phyloP scores from a whole-genome alignment of 1,139 yeast genomes.

The Protomyces macrosporus region DNA sequence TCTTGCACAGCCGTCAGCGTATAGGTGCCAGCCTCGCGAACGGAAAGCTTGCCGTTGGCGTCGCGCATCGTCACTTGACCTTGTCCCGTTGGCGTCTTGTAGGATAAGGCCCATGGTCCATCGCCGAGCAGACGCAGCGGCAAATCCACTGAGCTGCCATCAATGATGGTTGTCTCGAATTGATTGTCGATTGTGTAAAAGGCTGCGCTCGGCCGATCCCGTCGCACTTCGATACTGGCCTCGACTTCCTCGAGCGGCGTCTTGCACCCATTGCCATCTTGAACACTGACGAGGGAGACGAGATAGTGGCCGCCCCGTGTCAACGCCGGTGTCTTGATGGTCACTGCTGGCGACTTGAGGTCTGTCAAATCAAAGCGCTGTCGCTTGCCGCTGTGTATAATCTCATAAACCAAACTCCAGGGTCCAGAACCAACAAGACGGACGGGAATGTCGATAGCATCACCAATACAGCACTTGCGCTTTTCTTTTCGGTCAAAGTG shows the following conservation, averaged over 20 bases:
- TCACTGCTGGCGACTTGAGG: constrained; percentile 42
- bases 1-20: constrained; percentile 55
- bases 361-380: constrained; percentile 45
- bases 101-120: constrained; percentile 35
- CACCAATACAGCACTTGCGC: constrained; percentile 47
- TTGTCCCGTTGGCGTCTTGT: constrained; percentile 28
- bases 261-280: constrained; percentile 69
- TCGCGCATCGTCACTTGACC: constrained; percentile 24
- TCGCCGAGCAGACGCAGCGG: constrained; percentile 57
- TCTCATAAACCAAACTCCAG: constrained; percentile 62
- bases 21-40: constrained; percentile 59
- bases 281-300: constrained; percentile 56
- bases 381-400: constrained; percentile 50
- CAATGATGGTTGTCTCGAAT: constrained; percentile 38
- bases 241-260: constrained; percentile 60
- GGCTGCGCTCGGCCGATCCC: constrained; percentile 57
- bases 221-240: constrained; percentile 57
- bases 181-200: constrained; percentile 43
- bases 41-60: constrained; percentile 41
- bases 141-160: constrained; percentile 55
- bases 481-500: constrained; percentile 35
- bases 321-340: constrained; percentile 52
- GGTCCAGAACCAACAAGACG: constrained; percentile 73
- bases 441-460: constrained; percentile 49
- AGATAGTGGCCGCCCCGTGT: constrained; percentile 65